phyloP scores from a whole-genome alignment of 768 basidiomycete genomes.

The Boletus insuetus region DNA sequence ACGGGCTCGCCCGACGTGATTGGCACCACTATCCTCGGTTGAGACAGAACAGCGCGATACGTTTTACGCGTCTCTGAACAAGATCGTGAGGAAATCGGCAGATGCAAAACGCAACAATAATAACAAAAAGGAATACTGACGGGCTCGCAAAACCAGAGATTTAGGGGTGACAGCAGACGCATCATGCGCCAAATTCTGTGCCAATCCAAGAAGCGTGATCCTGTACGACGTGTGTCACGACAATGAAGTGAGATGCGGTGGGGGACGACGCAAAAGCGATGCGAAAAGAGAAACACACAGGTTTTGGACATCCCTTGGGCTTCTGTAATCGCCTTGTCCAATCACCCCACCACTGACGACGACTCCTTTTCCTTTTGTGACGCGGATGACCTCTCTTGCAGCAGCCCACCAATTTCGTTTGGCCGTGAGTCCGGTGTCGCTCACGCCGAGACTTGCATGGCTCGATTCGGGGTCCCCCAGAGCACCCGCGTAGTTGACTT shows the following conservation, averaged over 20 bases:
- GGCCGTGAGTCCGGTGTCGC: constrained; percentile 49
- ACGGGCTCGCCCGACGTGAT: neutral
- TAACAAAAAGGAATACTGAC: constrained; percentile 40
- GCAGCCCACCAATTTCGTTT: constrained; percentile 87
- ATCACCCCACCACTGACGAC: constrained; percentile 68
- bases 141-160: constrained; percentile 67
- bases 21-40: constrained; percentile 65
- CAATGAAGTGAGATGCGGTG: too few species aligned
- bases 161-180: constrained; percentile 60
- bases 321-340: constrained; percentile 61
- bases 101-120: neutral
- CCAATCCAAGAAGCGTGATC: constrained; percentile 61
- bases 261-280: too few species aligned
- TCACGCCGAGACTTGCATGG: constrained; percentile 44
- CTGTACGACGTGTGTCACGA: constrained; percentile 34
- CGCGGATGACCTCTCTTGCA: constrained; percentile 71
- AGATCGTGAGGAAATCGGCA: neutral
- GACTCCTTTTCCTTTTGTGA: constrained; percentile 77
- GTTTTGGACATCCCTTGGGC: constrained; percentile 72
- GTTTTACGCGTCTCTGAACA: constrained; percentile 73
- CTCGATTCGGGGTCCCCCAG: constrained; percentile 55
- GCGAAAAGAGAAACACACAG: constrained; percentile 45
- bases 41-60: constrained; percentile 76
- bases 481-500: constrained; percentile 75
- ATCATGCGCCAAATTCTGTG: constrained; percentile 66